Base-by-base conservation (phyloP, 768 basidiomycete genomes). In the Basidioascus undulatus region DNA sequence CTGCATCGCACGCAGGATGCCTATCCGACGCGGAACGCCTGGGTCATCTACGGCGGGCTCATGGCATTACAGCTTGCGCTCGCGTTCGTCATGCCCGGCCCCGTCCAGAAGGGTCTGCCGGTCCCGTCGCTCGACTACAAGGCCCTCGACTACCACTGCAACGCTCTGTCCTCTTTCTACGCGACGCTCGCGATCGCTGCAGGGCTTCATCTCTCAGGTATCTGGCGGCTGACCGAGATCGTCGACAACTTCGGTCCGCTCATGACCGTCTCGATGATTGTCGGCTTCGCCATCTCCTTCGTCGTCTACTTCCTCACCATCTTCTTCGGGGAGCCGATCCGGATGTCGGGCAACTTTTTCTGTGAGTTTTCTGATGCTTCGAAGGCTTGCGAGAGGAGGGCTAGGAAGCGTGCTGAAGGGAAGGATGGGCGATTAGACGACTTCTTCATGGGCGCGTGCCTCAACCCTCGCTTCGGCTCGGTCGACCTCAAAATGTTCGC, bases 401-500 rank as follows among this genome's bases (percentile, higher is more conserved):
- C n/a, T n/a, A n/a, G n/a, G n/a, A n/a, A n/a, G n/a, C n/a, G n/a
- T n/a, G n/a, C n/a, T n/a, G n/a, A n/a, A n/a, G n/a, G n/a, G n/a
- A n/a, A n/a, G n/a, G n/a, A n/a, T n/a, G n/a, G n/a, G n/a, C n/a
- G n/a, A n/a, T n/a, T n/a, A n/a, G n/a, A n/a, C n/a, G 86, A 92
- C 50, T 74, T 83, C 45, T 92, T 87, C 61, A 92, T 94, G 87
- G 89, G 89, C 34, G 84, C 86, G 31, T 69, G 69, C 39, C 65
- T 98, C 47, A 98, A 96, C 61, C 92, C 92, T 6, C 73, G 89
- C 44, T 67, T 98, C 45, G 84, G 84, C 6, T 65, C 68, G 16
- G 69, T 98, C 46, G 89, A 96, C 59, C 62, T 98, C 53, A 98
- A 98, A 61, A 94, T 96, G 87, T 98, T 83, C 75, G 81, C 81